phyloP scores from a whole-genome alignment of 495 filamentous ascomycete species.

The Trichoderma virens region DNA sequence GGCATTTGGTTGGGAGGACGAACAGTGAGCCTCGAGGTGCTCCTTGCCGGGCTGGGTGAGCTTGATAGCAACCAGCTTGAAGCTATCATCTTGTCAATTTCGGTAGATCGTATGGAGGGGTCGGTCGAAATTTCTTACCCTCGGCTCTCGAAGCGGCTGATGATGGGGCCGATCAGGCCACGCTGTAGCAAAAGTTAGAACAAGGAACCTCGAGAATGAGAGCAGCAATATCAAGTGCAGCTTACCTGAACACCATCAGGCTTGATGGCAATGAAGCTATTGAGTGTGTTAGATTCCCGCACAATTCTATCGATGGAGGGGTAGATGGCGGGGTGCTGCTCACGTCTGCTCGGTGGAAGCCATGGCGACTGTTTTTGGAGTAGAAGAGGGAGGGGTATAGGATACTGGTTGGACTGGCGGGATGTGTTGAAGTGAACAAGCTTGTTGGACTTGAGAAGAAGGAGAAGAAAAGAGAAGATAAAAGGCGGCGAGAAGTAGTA shows the following conservation, averaged over 20 bases:
- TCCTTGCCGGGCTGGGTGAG: conserved; percentile 75
- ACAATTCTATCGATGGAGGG: conserved; percentile 18
- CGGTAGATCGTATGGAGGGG: not conserved
- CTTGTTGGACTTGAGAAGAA: not conserved
- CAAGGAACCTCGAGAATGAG: not conserved
- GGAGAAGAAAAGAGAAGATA: conserved; percentile 14
- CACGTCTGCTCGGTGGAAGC: conserved; percentile 85
- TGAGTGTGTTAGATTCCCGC: conserved; percentile 33
- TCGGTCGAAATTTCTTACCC: conserved; percentile 43
- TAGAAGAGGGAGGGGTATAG: conserved; percentile 31
- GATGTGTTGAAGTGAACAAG: conserved; percentile 9
- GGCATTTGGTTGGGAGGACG: conserved; percentile 17
- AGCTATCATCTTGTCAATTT: conserved; percentile 41
- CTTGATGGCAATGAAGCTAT: conserved; percentile 98
- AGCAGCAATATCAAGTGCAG: conserved; percentile 13
- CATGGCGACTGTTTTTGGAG: conserved; percentile 51
- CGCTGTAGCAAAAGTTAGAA: conserved; percentile 49
- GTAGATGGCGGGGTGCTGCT: conserved; percentile 34
- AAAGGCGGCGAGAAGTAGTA: conserved; percentile 23
- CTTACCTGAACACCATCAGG: conserved; percentile 97
- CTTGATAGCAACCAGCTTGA: conserved; percentile 98
- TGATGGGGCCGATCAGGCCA: conserved; percentile 93
- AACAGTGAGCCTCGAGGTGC: conserved; percentile 94
- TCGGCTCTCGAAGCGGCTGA: conserved; percentile 91
- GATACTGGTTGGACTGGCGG: conserved; percentile 26